Evolutionary conservation across 78 protist genomes (phyloP), one percentile per base, ranked within the genome.

Genomic region (Dictyostelium brefeldianum): DNA sequence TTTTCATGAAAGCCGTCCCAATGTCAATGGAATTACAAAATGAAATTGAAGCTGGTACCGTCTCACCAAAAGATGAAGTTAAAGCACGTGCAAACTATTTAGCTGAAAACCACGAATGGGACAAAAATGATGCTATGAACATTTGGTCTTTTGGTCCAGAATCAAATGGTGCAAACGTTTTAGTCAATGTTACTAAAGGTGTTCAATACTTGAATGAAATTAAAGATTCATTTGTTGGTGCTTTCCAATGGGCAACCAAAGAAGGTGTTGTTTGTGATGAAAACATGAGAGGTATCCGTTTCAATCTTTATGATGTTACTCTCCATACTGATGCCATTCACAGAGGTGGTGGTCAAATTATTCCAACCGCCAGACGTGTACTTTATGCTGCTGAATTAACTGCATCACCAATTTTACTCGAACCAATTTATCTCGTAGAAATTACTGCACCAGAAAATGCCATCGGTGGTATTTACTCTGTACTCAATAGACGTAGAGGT

Each of bases 141-240:
- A 96, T 99, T 71, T 99, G 99, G 99, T 85, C 98, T 80, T 99
- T 99, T 94, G 99, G 99, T 53, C 99, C 99, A 48, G 99, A 98
- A 83, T 78, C 43, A 62, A 67, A 43, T 17, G 99, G 99, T 56
- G 95, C 99, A 74, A 99, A 99, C 97, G 3, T 98, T 8, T 18
- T 98, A 5, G 96, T 97, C 18, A 99, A 99, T 79, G 47, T 48
- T n/a, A 96, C 99, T 56, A 97, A 17, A 18, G 98, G 97, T 43
- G 96, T 90, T 17, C 95, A 94, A 41, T 94, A 94, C 78, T 46
- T 95, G 10, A 31, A 64, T 31, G 98, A 96, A 75, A 51, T 54
- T 10, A 85, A 62, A 59, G 98, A 94, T 74, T 15, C 25, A 6
- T 14, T 95, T 54, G 27, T 41, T 20, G n/a, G 54, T 8, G 94